Conservation (phyloP, 345 rosid species). For the Syzygium jambos region DNA sequence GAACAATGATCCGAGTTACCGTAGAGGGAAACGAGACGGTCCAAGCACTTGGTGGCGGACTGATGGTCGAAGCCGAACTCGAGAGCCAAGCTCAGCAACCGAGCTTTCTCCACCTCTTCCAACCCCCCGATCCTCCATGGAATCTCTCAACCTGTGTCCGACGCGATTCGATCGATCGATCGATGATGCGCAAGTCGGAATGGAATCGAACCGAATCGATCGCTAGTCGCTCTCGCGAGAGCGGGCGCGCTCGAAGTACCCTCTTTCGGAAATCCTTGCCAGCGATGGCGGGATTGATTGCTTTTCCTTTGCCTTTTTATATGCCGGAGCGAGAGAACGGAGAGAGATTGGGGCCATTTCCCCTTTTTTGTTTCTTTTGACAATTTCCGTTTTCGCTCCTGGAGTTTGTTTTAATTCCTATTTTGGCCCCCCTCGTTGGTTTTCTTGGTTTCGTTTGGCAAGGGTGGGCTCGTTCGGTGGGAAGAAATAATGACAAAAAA, state of each 20-base stretch:
- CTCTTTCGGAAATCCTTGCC: fast-evolving
- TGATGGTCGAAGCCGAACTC: constrained; percentile 54
- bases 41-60: constrained; percentile 35
- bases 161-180: neutral
- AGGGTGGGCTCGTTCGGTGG: too few species aligned
- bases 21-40: constrained; percentile 29
- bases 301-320: too few species aligned
- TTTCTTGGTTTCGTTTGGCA: neutral
- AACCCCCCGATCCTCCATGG: fast-evolving
- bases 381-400: neutral
- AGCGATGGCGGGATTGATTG: too few species aligned
- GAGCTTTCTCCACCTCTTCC: neutral
- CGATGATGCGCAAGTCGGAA: fast-evolving
- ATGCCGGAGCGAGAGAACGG: too few species aligned
- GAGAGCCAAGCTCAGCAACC: constrained; percentile 63
- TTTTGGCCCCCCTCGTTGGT: neutral
- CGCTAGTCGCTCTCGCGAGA: neutral
- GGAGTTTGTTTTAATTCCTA: neutral
- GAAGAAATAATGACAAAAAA: too few species aligned
- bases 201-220: too few species aligned
- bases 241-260: neutral
- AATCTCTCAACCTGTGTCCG: fast-evolving
- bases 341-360: too few species aligned
- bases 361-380: too few species aligned
- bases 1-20: fast-evolving